These are phyloP conservation scores for Selaginella tamariscina DNA, from an alignment of 75 land plant genomes.

Conservation along the genomic window DNA sequence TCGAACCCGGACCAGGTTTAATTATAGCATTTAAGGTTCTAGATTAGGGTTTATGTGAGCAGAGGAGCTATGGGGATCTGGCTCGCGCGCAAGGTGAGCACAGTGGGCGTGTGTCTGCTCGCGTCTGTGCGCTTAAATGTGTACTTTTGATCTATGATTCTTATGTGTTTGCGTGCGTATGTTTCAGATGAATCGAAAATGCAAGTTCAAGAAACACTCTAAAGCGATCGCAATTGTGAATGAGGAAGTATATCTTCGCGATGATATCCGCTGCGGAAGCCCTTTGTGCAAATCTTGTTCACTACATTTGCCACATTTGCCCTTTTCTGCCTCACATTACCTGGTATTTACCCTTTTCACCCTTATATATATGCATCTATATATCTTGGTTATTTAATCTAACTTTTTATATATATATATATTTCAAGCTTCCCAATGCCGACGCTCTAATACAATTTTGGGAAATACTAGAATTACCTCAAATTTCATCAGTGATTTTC, in stretches of 20 bases:
- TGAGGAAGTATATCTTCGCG: conserved; percentile 22
- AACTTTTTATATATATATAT: too few relatives aligned
- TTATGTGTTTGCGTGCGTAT: background rate
- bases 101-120: too few relatives aligned
- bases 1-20: too few relatives aligned
- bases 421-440: conserved; percentile 21
- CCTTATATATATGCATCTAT: too few relatives aligned
- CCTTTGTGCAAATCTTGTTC: conserved; percentile 10
- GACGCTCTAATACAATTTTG: conserved; percentile 20
- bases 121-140: too few relatives aligned
- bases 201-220: conserved; percentile 16
- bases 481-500: conserved; percentile 14
- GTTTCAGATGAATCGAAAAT: conserved; percentile 12
- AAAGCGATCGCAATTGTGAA: background rate
- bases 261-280: conserved; percentile 20
- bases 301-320: conserved; percentile 14
- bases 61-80: background rate
- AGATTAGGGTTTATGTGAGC: background rate
- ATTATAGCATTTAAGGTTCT: background rate
- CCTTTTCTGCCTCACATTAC: conserved; percentile 17
- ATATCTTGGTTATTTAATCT: background rate
- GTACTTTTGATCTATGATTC: background rate
- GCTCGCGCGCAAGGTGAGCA: background rate
- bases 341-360: conserved; percentile 9
- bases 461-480: conserved; percentile 22